Conservation (phyloP, 129 eudicot species). For the Flaveria brownii region DNA sequence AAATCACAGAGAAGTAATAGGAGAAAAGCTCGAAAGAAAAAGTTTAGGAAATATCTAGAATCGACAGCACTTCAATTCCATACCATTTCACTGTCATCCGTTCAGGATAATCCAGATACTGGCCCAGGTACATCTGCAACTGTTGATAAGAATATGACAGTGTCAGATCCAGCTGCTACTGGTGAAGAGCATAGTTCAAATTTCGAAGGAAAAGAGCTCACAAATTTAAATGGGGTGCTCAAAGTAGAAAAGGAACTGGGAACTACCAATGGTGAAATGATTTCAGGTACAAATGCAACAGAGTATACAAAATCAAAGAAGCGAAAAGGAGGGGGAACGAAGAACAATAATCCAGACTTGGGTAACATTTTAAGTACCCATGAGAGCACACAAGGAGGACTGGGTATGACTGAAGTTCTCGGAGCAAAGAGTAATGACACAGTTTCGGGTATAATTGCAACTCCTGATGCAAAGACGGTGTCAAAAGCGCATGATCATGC, state of each 20-base stretch:
- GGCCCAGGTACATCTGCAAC: neutral
- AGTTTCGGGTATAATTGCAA: slow-evolving; percentile 8
- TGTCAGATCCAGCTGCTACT: too few relatives aligned
- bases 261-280: neutral
- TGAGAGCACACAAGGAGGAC: neutral
- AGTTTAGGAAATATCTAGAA: neutral
- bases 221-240: too few relatives aligned
- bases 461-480: neutral
- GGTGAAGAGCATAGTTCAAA: too few relatives aligned
- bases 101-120: neutral
- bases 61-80: too few relatives aligned
- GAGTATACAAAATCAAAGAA: too few relatives aligned
- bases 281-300: neutral
- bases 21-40: neutral
- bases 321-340: too few relatives aligned
- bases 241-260: too few relatives aligned
- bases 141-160: too few relatives aligned
- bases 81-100: neutral
- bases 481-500: neutral
- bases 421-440: neutral
- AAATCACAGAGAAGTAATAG: neutral
- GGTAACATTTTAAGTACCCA: neutral
- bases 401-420: neutral
- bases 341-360: too few relatives aligned
- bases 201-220: too few relatives aligned